Evolutionary conservation across 306 rosid species (phyloP).

Genomic region (Cucumis sativus): Cucumber_9930_V3 NC_026655.2:18654501-18655000

Average conservation of each 20-base stretch:
- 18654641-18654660: not conserved
- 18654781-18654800: not conserved
- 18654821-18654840: slow-evolving; percentile 7
- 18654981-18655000: not conserved
- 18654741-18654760: slow-evolving; percentile 15
- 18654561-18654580: not conserved
- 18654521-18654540: not conserved
- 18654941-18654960: slow-evolving; percentile 97
- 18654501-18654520: not conserved
- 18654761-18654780: slow-evolving; percentile 19
- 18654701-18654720: slow-evolving; percentile 20
- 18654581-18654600: not conserved
- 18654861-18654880: not conserved
- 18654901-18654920: slow-evolving; percentile 87
- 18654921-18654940: slow-evolving; percentile 84
- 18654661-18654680: not conserved
- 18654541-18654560: not conserved
- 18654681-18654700: slow-evolving; percentile 11
- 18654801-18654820: not conserved
- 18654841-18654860: slow-evolving; percentile 10
- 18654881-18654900: slow-evolving; percentile 49
- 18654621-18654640: not conserved
- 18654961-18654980: slow-evolving; percentile 92
- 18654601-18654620: slow-evolving; percentile 2
- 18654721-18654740: slow-evolving; percentile 25